Conservation (phyloP, 306 rosid genomes). For the Heteromeles arbutifolia region DNA sequence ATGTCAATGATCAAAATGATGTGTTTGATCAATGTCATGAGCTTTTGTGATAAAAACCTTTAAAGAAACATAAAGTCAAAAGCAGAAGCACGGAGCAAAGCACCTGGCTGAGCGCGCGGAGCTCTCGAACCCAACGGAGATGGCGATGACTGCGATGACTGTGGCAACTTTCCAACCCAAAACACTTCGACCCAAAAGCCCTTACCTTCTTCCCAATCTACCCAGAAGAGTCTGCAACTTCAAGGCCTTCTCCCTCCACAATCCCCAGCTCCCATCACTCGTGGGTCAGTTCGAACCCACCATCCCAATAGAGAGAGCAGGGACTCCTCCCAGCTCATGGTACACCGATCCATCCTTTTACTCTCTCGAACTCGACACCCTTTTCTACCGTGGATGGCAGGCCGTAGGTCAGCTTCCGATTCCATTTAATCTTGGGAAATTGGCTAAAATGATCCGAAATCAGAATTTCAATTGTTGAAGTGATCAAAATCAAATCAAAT, state of each 20-base stretch:
- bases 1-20: no score
- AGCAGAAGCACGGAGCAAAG: background rate
- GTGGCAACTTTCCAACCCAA: constrained; percentile 2
- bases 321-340: constrained; percentile 88
- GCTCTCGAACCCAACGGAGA: background rate
- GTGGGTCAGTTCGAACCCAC: constrained; percentile 61
- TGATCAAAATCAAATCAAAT: background rate
- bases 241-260: constrained; percentile 19
- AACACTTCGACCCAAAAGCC: constrained; percentile 2
- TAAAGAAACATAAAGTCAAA: no score
- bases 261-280: constrained; percentile 15
- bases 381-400: constrained; percentile 82
- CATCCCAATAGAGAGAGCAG: constrained; percentile 58
- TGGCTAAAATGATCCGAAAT: background rate
- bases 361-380: constrained; percentile 56
- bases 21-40: no score
- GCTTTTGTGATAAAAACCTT: no score
- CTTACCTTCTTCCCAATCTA: constrained; percentile 9
- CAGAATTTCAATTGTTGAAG: background rate
- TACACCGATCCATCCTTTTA: constrained; percentile 58
- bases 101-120: background rate
- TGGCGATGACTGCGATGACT: background rate
- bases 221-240: constrained; percentile 6
- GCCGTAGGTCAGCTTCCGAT: constrained; percentile 56
- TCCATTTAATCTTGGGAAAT: background rate